phyloP scores from a whole-genome alignment of 1,284 basidiomycete genomes.

The Pseudozyma hubeiensis region DNA sequence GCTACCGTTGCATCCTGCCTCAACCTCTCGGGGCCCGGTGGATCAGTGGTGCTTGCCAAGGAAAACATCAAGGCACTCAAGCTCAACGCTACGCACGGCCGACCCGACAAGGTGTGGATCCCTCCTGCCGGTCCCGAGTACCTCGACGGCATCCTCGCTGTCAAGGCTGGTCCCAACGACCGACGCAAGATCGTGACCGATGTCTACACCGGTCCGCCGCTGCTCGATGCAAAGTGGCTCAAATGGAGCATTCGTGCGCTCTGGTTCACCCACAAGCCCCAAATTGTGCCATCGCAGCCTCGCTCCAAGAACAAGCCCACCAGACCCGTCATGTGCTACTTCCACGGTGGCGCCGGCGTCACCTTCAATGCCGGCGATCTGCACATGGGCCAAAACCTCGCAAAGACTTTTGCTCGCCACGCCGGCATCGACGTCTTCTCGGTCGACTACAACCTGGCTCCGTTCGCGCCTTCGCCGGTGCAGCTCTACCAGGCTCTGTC shows the following conservation, averaged over 20 bases:
- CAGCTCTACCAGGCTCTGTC: conserved; percentile 60
- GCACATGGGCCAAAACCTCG: conserved; percentile 62
- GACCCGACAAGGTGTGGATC: conserved; percentile 63
- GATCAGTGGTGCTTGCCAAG: conserved; percentile 50
- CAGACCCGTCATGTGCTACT: conserved; percentile 62
- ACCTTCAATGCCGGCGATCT: conserved; percentile 64
- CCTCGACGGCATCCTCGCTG: conserved; percentile 58
- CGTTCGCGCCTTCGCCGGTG: conserved; percentile 56
- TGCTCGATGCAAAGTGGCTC: conserved; percentile 63
- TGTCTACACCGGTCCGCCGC: conserved; percentile 57
- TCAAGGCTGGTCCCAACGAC: conserved; percentile 50
- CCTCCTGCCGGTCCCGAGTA: conserved; percentile 58
- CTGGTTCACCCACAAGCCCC: conserved; percentile 63
- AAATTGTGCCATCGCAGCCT: conserved; percentile 39
- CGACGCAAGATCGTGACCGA: conserved; percentile 36
- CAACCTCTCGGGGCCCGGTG: conserved; percentile 61
- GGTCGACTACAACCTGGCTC: conserved; percentile 66
- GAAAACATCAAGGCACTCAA: conserved; percentile 52
- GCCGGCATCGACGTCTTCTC: conserved; percentile 62
- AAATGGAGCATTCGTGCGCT: conserved; percentile 57
- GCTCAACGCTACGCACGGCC: conserved; percentile 37
- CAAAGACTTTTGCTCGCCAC: conserved; percentile 50
- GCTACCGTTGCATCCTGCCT: conserved; percentile 46
- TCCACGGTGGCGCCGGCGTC: conserved; percentile 66
- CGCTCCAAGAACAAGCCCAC: conserved; percentile 30